phyloP scores from a whole-genome alignment of 257 asterid species.

The Fraxinus quadrangulata region DNA sequence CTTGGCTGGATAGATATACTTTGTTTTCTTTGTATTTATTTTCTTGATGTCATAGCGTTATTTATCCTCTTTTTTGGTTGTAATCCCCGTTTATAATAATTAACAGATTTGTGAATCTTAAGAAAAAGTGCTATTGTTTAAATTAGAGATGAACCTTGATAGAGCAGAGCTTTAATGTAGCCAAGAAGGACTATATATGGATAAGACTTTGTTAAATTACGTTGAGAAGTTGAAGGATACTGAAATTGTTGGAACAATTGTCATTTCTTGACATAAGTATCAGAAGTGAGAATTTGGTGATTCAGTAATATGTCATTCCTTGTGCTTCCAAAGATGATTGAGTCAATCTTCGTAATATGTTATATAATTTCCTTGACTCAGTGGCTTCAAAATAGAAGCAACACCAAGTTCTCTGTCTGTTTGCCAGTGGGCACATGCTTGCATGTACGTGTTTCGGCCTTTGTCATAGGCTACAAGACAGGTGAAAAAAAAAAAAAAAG shows the following conservation, averaged over 20 bases:
- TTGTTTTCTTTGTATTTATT: neutral
- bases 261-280: neutral
- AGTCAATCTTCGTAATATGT: neutral
- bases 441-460: neutral
- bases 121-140: neutral
- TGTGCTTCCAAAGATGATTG: neutral
- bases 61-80: neutral
- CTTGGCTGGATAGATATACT: neutral
- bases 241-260: neutral
- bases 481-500: too few relatives aligned
- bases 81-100: too few relatives aligned
- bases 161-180: neutral
- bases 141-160: too few relatives aligned
- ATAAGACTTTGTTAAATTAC: neutral
- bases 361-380: neutral
- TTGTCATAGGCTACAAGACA: neutral
- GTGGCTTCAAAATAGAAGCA: neutral
- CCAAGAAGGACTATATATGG: neutral
- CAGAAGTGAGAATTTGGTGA: neutral
- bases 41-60: neutral
- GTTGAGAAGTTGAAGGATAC: neutral
- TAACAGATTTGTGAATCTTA: neutral
- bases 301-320: neutral
- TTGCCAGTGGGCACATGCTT: neutral
- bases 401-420: neutral